Evolutionary conservation across 805 yeast genomes (phyloP).

Genomic region (Candida jianshihensis): DNA sequence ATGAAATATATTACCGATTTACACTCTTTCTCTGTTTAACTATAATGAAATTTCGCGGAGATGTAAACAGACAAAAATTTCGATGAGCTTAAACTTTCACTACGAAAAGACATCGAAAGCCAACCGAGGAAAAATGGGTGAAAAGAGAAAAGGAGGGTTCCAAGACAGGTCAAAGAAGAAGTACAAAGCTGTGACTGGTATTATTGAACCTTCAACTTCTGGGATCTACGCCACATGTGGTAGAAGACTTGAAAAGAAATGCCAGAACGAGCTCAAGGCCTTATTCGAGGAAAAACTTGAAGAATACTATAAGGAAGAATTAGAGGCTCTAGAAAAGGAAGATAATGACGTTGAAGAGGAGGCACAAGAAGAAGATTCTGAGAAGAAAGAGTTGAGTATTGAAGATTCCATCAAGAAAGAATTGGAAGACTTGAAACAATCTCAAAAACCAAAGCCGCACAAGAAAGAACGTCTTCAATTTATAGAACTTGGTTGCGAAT

Average conservation of each 20-base stretch:
- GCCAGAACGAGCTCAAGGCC: conserved; percentile 63
- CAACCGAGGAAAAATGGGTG: conserved; percentile 9
- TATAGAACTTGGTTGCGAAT: conserved; percentile 67
- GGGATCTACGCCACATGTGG: conserved; percentile 90
- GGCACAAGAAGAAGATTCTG: conserved; percentile 27
- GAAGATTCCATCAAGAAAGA: conserved; percentile 76
- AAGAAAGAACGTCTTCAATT: conserved; percentile 41
- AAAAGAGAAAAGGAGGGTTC: conserved; percentile 11
- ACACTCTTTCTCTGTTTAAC: too few species aligned
- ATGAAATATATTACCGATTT: too few species aligned
- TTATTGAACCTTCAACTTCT: conserved; percentile 75
- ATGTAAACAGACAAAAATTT: background rate
- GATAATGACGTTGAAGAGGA: conserved; percentile 16
- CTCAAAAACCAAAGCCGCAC: conserved; percentile 1
- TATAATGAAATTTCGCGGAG: background rate
- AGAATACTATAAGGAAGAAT: conserved; percentile 36
- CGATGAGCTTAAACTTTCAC: background rate
- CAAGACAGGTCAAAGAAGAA: conserved; percentile 13
- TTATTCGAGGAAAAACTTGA: conserved; percentile 50
- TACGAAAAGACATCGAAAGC: background rate
- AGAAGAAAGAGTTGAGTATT: conserved; percentile 43
- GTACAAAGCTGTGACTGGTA: conserved; percentile 39
- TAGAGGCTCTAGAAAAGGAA: conserved; percentile 19
- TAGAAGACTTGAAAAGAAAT: conserved; percentile 69
- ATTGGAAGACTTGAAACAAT: conserved; percentile 42